Evolutionary conservation across 2,329 filamentous ascomycete species (phyloP), one percentile per base, ranked within the genome.

Genomic region (Penicillium occitanis): DNA sequence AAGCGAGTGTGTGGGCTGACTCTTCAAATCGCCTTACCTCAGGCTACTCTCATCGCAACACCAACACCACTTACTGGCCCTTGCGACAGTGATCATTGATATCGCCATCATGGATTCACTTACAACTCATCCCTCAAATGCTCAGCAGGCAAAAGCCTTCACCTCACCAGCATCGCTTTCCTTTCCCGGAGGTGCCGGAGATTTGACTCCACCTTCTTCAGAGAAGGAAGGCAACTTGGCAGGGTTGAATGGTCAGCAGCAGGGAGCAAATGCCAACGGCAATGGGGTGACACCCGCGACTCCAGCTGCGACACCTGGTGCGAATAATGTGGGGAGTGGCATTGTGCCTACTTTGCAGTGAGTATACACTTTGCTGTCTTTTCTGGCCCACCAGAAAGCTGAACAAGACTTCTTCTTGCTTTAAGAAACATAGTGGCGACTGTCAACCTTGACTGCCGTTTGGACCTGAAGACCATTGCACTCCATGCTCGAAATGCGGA

Each of bases 391-490:
- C 78, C 80, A 81, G 76, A 80, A 77, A 77, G 80, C 82, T 84
- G 83, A 84, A 83, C 78, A 76, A 78, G 71, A 63, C 46, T 46
- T 44, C 57, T 57, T 67, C 70, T 69, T 67, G 69, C 69, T 70
- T 72, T 59, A 92, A 96, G 92, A 89, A 97, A 98, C 84, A 97
- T 98, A 83, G 94, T 98, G 81, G 94, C 95, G 72, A 99, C 95
- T 73, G 95, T 98, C 84, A 98, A 98, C 81, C 87, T 98, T 77
- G 92, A 96, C 85, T 97, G 94, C 83, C 93, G 94, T 73, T 84
- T 98, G 83, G 95, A 99, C 79, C 87, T 99, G 73, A 98, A 98
- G 90, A 98, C 95, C 74, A 98, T 99, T 79, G 95, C 95, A 74
- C 87, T 98, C 78, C 95, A 99, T 81, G 95, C 95, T 70, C 90